Percentiles rank a stretch among this genome's conserved stretches.
These are phyloP conservation scores for Fomitiporia mediterranea DNA, from an alignment of 1,284 basidiomycete species.

Conservation along the genomic window DNA sequence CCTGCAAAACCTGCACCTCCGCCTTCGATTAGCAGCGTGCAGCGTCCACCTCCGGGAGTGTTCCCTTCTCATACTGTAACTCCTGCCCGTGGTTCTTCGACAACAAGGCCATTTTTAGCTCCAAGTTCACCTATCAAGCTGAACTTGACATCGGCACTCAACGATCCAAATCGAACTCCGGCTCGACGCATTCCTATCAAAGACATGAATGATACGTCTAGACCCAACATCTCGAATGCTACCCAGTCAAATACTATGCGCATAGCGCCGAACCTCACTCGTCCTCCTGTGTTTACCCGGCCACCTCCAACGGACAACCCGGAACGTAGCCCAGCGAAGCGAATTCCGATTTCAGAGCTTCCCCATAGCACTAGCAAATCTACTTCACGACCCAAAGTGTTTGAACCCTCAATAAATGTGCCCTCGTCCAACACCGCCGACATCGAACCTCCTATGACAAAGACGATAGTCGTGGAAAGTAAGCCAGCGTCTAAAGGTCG, in stretches of 20 bases:
- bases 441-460: not conserved
- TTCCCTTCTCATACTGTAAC: not conserved
- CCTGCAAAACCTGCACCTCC: not conserved
- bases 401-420: not conserved
- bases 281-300: conserved; percentile 13
- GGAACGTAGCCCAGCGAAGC: conserved; percentile 16
- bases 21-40: conserved; percentile 4
- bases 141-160: conserved; percentile 1
- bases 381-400: not conserved
- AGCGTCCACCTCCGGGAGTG: conserved; percentile 16
- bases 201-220: conserved; percentile 5
- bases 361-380: too few relatives aligned
- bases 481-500: too few relatives aligned
- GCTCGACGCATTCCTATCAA: conserved; percentile 17
- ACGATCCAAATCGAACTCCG: conserved; percentile 23
- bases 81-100: not conserved
- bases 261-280: conserved; percentile 19
- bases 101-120: not conserved
- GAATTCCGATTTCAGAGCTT: not conserved
- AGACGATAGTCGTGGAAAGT: not conserved
- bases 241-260: conserved; percentile 12
- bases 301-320: conserved; percentile 13
- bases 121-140: conserved; percentile 16
- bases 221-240: conserved; percentile 19
- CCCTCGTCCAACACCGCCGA: not conserved